phyloP scores from a whole-genome alignment of 257 asterid genomes.

The Thymus mandschuricus region DNA sequence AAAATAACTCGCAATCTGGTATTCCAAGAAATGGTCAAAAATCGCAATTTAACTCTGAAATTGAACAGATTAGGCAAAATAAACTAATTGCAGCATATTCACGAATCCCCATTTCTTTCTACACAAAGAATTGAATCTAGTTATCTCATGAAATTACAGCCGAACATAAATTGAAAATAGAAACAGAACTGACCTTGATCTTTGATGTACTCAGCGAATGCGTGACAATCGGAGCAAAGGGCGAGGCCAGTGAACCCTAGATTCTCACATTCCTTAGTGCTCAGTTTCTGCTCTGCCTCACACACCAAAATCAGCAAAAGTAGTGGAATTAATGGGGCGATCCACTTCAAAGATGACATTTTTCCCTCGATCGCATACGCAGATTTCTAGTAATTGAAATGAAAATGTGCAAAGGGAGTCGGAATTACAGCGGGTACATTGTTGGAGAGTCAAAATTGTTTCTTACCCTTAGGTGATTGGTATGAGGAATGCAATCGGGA shows the following conservation, averaged over 20 bases:
- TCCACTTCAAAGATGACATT: constrained; percentile 33
- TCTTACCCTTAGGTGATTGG: too few relatives aligned
- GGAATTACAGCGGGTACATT: neutral
- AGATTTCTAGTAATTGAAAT: neutral
- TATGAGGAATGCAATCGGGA: too few relatives aligned
- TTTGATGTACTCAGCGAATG: constrained; percentile 83
- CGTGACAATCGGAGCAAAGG: constrained; percentile 86
- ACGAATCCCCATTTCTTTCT: neutral
- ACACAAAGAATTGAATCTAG: constrained; percentile 16
- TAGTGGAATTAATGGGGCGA: constrained; percentile 28
- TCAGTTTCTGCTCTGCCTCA: constrained; percentile 55
- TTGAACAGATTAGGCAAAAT: neutral
- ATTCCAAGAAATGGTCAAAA: neutral
- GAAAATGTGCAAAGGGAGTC: constrained; percentile 1
- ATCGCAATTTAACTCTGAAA: neutral
- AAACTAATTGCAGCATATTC: neutral
- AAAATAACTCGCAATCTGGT: neutral
- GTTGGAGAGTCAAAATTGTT: neutral
- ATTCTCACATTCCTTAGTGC: constrained; percentile 74
- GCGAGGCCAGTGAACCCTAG: constrained; percentile 90
- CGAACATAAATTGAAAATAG: neutral
- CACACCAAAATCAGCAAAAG: constrained; percentile 34
- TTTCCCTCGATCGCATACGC: constrained; percentile 15
- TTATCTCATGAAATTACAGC: constrained; percentile 5
- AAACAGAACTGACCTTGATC: constrained; percentile 58